Conservation (phyloP, 163 green algal species). For the Chloromonas sp. region DNA sequence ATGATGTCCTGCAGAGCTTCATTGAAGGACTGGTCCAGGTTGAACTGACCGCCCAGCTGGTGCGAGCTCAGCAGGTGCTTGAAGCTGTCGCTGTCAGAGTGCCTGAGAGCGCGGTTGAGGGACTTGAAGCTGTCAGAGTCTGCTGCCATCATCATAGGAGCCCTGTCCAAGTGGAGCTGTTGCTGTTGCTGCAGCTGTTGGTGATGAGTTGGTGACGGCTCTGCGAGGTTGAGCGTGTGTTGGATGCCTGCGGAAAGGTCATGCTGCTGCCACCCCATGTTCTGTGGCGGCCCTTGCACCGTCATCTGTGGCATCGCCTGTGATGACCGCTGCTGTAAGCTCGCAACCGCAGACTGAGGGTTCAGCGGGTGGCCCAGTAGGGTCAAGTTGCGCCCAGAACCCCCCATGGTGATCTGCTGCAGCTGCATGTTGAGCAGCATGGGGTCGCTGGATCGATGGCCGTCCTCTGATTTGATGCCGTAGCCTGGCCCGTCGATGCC, state of each 20-base stretch:
- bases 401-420: too few species aligned
- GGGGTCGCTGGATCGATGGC: too few species aligned
- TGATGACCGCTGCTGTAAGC: too few species aligned
- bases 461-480: too few species aligned
- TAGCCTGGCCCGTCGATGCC: too few species aligned
- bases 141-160: background rate
- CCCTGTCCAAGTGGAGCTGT: background rate
- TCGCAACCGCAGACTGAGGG: too few species aligned
- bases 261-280: background rate
- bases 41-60: background rate
- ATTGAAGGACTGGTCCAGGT: too few species aligned
- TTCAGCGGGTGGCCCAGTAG: too few species aligned
- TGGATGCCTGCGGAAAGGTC: background rate
- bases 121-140: background rate
- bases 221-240: background rate
- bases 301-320: too few species aligned
- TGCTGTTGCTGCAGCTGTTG: background rate
- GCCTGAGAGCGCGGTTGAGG: background rate
- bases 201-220: background rate
- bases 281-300: background rate
- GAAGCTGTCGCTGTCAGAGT: background rate
- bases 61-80: background rate
- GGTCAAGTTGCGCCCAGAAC: too few species aligned
- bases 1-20: too few species aligned
- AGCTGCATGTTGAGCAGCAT: too few species aligned